These are phyloP conservation scores for Neurospora sp. DNA, from an alignment of 495 filamentous ascomycete genomes.

Conservation along the genomic window DNA sequence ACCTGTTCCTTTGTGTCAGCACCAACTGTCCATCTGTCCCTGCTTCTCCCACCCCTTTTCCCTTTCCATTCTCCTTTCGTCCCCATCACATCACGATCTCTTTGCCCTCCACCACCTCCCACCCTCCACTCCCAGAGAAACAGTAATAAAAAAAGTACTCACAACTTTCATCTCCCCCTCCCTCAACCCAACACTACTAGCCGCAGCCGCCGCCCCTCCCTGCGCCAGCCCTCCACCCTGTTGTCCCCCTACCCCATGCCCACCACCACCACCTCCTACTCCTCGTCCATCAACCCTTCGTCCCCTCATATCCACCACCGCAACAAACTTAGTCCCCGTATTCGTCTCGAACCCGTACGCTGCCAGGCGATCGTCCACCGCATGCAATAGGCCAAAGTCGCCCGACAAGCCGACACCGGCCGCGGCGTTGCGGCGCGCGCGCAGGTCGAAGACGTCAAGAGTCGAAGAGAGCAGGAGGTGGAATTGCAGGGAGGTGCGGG, in stretches of 20 bases:
- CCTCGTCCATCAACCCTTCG: slow-evolving; percentile 23
- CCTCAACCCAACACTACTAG: slow-evolving; percentile 44
- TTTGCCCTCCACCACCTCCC: too few relatives aligned
- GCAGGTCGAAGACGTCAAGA: slow-evolving; percentile 86
- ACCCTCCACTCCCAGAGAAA: too few relatives aligned
- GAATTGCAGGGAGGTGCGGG: slow-evolving; percentile 65
- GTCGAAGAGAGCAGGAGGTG: slow-evolving; percentile 82
- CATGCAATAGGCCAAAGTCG: slow-evolving; percentile 85
- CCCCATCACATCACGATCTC: too few relatives aligned
- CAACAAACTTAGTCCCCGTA: slow-evolving; percentile 81
- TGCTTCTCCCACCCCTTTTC: too few relatives aligned
- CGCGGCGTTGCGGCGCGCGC: slow-evolving; percentile 53
- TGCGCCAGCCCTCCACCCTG: neutral
- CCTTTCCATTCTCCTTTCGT: too few relatives aligned
- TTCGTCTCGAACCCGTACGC: slow-evolving; percentile 97
- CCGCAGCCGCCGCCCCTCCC: slow-evolving; percentile 21
- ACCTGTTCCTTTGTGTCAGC: slow-evolving; percentile 40
- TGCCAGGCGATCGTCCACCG: slow-evolving; percentile 82
- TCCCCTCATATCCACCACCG: slow-evolving; percentile 80
- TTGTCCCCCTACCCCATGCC: slow-evolving; percentile 8
- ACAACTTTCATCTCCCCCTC: slow-evolving; percentile 75
- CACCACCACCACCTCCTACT: slow-evolving; percentile 9
- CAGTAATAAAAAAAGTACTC: neutral
- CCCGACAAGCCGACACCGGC: slow-evolving; percentile 47
- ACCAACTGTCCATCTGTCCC: neutral